These are phyloP conservation scores for Coprinopsis sp. DNA, from an alignment of 768 basidiomycete species.

Conservation along the genomic window DNA sequence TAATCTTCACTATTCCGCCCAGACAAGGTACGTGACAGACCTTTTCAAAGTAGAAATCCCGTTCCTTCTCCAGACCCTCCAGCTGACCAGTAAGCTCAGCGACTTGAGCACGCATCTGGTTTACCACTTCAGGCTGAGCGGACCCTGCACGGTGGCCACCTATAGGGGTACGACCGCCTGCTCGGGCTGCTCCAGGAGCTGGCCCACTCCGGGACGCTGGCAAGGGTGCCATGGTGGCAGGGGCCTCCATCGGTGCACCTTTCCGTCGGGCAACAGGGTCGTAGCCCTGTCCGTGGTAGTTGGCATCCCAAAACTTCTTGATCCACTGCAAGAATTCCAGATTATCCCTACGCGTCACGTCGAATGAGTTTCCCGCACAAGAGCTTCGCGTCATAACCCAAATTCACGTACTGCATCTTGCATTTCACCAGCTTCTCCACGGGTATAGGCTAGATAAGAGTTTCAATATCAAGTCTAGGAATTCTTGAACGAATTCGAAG, in stretches of 20 bases:
- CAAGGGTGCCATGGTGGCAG: constrained; percentile 75
- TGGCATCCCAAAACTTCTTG: constrained; percentile 92
- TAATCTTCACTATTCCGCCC: neutral
- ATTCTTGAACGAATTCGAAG: constrained; percentile 2
- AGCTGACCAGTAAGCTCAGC: constrained; percentile 77
- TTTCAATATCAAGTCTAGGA: constrained; percentile 3
- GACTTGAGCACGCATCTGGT: constrained; percentile 69
- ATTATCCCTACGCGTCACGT: constrained; percentile 66
- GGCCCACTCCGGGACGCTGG: constrained; percentile 33
- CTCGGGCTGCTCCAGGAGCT: constrained; percentile 29
- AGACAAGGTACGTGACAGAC: constrained; percentile 37
- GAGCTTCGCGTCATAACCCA: neutral
- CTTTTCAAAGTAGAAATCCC: constrained; percentile 99
- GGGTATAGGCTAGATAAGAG: constrained; percentile 68
- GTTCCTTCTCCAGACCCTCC: constrained; percentile 92
- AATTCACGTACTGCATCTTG: constrained; percentile 89
- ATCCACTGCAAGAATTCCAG: constrained; percentile 98
- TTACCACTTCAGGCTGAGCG: constrained; percentile 62
- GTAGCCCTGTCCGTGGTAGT: constrained; percentile 84
- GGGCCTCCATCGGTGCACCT: constrained; percentile 70
- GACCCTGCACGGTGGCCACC: constrained; percentile 64
- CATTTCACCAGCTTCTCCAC: constrained; percentile 95
- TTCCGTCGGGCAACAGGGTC: constrained; percentile 79
- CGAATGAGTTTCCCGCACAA: neutral
- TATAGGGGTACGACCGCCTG: constrained; percentile 72